Conservation (phyloP, 2,329 filamentous ascomycete species). For the Aspergillus caelatus region DNA sequence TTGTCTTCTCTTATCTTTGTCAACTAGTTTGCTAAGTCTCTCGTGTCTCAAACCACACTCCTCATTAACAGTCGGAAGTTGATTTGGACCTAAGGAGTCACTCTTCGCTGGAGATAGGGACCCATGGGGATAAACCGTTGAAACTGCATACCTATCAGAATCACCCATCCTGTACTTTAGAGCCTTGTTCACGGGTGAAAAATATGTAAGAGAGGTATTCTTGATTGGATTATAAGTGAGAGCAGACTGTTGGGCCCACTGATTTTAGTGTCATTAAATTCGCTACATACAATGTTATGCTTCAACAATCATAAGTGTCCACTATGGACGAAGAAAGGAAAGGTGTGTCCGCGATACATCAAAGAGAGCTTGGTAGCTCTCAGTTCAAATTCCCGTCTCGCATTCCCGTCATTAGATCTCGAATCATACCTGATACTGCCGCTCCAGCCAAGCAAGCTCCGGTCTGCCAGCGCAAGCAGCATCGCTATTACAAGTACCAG, state of each 20-base stretch:
- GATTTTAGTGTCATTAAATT: background rate
- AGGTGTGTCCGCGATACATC: background rate
- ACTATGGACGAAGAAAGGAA: background rate
- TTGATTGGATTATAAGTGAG: background rate
- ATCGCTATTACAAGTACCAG: conserved; percentile 3
- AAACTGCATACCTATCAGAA: too few relatives aligned
- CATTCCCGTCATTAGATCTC: background rate
- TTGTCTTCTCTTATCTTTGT: too few relatives aligned
- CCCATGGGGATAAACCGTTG: too few relatives aligned
- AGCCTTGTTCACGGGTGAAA: too few relatives aligned
- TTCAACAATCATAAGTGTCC: background rate
- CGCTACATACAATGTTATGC: background rate
- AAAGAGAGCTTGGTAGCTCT: background rate
- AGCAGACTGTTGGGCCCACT: background rate
- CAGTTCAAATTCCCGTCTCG: background rate
- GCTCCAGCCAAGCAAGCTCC: conserved; percentile 8
- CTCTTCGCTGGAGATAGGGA: too few relatives aligned
- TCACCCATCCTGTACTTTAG: too few relatives aligned
- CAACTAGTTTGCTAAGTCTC: too few relatives aligned
- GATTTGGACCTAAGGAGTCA: too few relatives aligned
- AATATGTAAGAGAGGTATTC: too few relatives aligned
- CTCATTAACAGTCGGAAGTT: too few relatives aligned
- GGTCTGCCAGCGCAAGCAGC: conserved; percentile 8
- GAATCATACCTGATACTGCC: conserved; percentile 5
- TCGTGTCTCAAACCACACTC: too few relatives aligned